Base-by-base conservation (phyloP, 169 alveolate species). In the Neospora caninum region DNA sequence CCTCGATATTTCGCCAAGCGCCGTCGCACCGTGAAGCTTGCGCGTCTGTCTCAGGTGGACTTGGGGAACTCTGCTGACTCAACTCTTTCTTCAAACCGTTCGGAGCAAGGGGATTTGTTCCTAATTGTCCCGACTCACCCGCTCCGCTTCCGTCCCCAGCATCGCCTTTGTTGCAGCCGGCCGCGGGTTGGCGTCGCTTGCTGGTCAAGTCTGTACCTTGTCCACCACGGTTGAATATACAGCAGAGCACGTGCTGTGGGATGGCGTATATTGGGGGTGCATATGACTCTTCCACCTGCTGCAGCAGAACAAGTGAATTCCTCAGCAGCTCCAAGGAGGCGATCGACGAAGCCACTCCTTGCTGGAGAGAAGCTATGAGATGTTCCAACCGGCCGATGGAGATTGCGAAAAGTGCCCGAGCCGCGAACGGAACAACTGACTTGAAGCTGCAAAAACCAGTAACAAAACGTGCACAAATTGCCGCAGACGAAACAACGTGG, bases 201-300 rank as follows among this genome's bases (percentile, higher is more conserved):
- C n/a, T n/a, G 58, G 13, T 4, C 58, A 49, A 13, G n/a, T 64
- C 73, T 27, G 7, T 9, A 0, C 73, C 73, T 64, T 42, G 41
- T 22, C 89, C 89, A 9, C 89, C 89, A 13, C 89, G 53, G 67
- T 38, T 25, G 41, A 31, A 82, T 13, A 82, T 22, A 67, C 89
- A 82, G 43, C 43, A 41, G 7, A 82, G 89, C 53, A 82, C 89
- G 89, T 82, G 89, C 89, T 82, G 89, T 31, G 89, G 89, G 43
- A 43, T 38, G 0, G 89, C 53, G 41, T 82, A 82, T 13, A 82
- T 27, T 4, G 7, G 41, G 13, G 89, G 89, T 13, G 89, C 89
- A 67, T 36, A 36, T 64, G 31, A 31, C 53, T 82, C 67, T 27
- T 82, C 89, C 13, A 82, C 67, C 38, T 82, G 89, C 31, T 82